Conservation (phyloP, 805 yeast genomes). For the Ogataea paraovalis region DNA sequence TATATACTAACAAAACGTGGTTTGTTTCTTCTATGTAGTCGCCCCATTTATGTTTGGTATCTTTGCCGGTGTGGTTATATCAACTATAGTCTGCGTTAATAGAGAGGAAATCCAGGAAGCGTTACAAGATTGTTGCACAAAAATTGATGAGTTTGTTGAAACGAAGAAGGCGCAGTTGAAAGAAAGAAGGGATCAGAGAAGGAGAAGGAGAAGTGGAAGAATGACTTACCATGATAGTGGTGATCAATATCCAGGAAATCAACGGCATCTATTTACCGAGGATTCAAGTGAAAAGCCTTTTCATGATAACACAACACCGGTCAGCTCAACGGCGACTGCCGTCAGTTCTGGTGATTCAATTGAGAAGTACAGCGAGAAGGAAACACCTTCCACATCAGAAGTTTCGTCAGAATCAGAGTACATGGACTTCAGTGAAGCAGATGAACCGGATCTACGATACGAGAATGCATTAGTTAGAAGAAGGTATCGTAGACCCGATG, state of each 20-base stretch:
- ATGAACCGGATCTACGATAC: neutral
- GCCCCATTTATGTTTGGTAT: constrained; percentile 24
- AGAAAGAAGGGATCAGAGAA: constrained; percentile 11
- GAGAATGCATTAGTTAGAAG: neutral
- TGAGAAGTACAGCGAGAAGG: neutral
- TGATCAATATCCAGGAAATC: neutral
- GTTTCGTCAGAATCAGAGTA: neutral
- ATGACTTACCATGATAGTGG: neutral
- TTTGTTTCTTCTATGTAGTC: neutral
- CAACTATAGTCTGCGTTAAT: constrained; percentile 20
- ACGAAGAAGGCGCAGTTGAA: constrained; percentile 2
- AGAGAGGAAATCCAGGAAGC: constrained; percentile 25
- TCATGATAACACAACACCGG: neutral
- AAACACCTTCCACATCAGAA: neutral
- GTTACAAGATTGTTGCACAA: constrained; percentile 17
- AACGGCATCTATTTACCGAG: neutral
- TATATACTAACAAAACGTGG: neutral
- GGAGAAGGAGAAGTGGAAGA: constrained; percentile 2
- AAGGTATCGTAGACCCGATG: neutral
- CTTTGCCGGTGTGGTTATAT: constrained; percentile 25
- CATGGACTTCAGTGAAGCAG: neutral
- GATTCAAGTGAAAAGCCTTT: neutral
- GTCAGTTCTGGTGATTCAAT: neutral
- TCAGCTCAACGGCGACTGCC: neutral
- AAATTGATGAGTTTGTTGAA: constrained; percentile 16